phyloP scores from a whole-genome alignment of 352 stramenopile genomes.

The Albugo laibachii region DNA sequence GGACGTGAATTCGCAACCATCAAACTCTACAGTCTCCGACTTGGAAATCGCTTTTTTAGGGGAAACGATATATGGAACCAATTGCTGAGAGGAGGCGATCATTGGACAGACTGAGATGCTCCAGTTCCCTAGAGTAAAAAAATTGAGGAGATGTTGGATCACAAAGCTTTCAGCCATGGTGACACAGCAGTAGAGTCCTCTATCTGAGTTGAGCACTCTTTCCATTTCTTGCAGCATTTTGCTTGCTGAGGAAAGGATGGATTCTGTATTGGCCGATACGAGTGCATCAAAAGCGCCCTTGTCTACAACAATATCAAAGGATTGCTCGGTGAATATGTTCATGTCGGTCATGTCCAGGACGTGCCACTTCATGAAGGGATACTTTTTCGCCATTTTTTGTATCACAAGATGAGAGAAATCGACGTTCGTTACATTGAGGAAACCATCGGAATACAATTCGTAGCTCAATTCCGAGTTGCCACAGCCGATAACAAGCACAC shows the following conservation, averaged over 20 bases:
- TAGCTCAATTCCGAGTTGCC: slow-evolving; percentile 53
- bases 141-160: slow-evolving; percentile 27
- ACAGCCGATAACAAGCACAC: slow-evolving; percentile 54
- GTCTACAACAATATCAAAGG: slow-evolving; percentile 61
- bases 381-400: slow-evolving; percentile 47
- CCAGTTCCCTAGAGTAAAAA: slow-evolving; percentile 12
- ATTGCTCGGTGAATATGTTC: slow-evolving; percentile 13
- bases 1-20: slow-evolving; percentile 19
- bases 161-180: slow-evolving; percentile 71
- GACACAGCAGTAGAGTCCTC: slow-evolving; percentile 46
- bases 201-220: slow-evolving; percentile 24
- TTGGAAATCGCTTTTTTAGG: slow-evolving; percentile 18
- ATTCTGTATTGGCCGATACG: slow-evolving; percentile 25
- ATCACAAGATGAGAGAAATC: slow-evolving; percentile 62
- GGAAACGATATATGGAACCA: slow-evolving; percentile 27
- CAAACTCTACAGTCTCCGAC: slow-evolving; percentile 13
- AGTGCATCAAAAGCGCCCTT: slow-evolving; percentile 67
- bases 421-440: slow-evolving; percentile 31
- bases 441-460: slow-evolving; percentile 36
- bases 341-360: slow-evolving; percentile 72
- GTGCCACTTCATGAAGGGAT: slow-evolving; percentile 33
- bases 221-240: slow-evolving; percentile 50
- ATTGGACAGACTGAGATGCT: background rate
- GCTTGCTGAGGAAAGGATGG: slow-evolving; percentile 19
- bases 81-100: slow-evolving; percentile 12